Percentiles rank a stretch among this genome's conserved stretches.
phyloP scores from a whole-genome alignment of 2,329 filamentous ascomycete species.

The Orbilia oligospora region DNA sequence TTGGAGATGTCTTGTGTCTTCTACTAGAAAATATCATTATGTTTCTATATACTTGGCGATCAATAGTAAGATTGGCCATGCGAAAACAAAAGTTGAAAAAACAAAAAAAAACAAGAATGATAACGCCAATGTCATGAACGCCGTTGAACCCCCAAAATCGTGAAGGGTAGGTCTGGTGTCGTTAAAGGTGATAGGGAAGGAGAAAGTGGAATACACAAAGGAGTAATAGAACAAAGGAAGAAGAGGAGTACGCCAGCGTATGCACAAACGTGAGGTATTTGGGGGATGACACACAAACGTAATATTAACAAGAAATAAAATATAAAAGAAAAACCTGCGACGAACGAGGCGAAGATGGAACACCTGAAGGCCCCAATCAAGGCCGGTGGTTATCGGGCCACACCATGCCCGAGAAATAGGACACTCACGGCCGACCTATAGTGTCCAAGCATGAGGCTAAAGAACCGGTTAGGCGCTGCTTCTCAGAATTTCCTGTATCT shows the following conservation, averaged over 20 bases:
- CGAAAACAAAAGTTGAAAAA: not conserved
- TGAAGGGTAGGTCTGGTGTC: not conserved
- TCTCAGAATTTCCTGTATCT: slow-evolving; percentile 55
- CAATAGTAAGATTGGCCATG: slow-evolving; percentile 1
- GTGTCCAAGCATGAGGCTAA: no score
- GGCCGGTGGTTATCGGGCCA: no score
- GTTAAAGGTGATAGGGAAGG: not conserved
- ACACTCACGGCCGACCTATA: no score
- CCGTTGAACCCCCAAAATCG: not conserved
- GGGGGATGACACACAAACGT: not conserved
- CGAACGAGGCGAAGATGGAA: not conserved
- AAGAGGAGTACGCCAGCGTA: slow-evolving; percentile 2
- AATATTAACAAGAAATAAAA: slow-evolving; percentile 20
- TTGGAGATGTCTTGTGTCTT: not conserved
- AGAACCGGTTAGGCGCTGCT: not conserved
- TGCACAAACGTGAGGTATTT: not conserved
- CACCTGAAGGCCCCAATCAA: no score
- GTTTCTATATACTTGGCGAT: slow-evolving; percentile 12
- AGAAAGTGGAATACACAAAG: not conserved
- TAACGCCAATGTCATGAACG: slow-evolving; percentile 20
- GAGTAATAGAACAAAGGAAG: not conserved
- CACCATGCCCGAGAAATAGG: no score
- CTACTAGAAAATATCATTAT: slow-evolving; percentile 5
- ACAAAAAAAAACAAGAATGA: not conserved
- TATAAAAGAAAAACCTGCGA: not conserved